Evolutionary conservation across 108 stramenopile species (phyloP), one percentile per base, ranked within the genome.

Genomic region (Conticribra guillardii): DNA sequence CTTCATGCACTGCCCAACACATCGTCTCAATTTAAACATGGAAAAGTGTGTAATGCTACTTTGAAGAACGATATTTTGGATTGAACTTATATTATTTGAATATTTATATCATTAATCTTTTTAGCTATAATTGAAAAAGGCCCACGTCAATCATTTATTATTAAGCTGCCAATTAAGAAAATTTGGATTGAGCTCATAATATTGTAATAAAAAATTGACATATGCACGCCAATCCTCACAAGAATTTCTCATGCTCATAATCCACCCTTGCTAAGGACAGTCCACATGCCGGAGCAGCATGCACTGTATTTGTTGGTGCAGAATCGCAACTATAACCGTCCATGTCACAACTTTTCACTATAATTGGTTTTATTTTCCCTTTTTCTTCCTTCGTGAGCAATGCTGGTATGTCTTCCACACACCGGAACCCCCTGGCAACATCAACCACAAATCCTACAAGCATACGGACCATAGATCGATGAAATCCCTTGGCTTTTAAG

Each of bases 371-470:
- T n/a, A n/a, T 37, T 44, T 24, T 44, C 60, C n/a, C 28, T 18
- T 55, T 16, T 26, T 62, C 17, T 51, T 54, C 52, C 45, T 27
- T 23, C 32, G 19, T 26, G 8, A 80, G 32, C 52, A 80, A 48
- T 18, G 19, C 29, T 21, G 51, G 57, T 48, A 72, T 60, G n/a
- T 71, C 60, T 24, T 71, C 63, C 44, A 71, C 23, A 15, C 19
- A 56, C 5, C 54, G 56, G 19, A 59, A 11, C 7, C 91, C 86
- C 30, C 87, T 70, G 11, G 82, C 76, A 0, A 88, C 75, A 60
- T 92, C 91, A 9, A 93, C 87, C 7, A 87, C 79, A 76, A 86
- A 93, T 1, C 92, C 92, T 7, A 90, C 64, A 55, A 93, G 64
- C 66, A 89, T 89, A 24, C 92, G 78, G 0, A 93, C 86, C 89